Base-by-base conservation (phyloP, 305 asterid species). In the Solanum hybrid region DNA sequence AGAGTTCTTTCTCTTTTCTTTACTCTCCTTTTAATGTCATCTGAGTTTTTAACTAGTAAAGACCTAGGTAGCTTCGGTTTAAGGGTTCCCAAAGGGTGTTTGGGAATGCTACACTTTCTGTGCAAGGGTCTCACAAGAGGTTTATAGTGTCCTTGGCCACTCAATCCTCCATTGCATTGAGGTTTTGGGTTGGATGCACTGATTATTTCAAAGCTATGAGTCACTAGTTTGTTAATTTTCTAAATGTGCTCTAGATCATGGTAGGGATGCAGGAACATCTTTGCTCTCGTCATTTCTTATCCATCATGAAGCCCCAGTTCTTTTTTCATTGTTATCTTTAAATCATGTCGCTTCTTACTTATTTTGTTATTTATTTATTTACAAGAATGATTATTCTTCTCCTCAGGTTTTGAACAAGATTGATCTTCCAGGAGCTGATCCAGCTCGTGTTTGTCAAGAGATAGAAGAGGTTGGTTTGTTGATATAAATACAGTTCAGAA, bases 341-440 rank as follows among this genome's bases (percentile, higher is more conserved):
- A 29, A 31, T 51, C 22, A 3, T 84, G 87, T 19, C 11, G 69
- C 4, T 29, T 84, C 19, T 7, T 51, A 10, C 40, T 19, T 29
- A 85, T 15, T 24, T 73, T 22, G 36, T 88, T 64, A 31, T 56
- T 56, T 17, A 19, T 77, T 88, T 64, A 40, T 26, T 37, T 22
- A 12, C 85, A 35, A 77, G 78, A 90, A 84, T 87, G 69, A 78
- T 86, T 86, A 82, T 86, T 88, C 34, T 88, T 51, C 89, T 92
- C 86, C 93, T 89, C 94, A 97, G 99, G 99, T 97, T 92, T 91
- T 97, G 92, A 97, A 97, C 96, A 97, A 97, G 95, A 97, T 97
- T 86, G 99, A 97, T 94, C 99, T 97, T 93, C 99, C 99, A 87
- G 99, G 99, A 89, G 98, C 99, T 84, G 99, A 97, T 90, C 99